These are phyloP conservation scores for Neonectria ditissima DNA, from an alignment of 2,329 filamentous ascomycete genomes.

Conservation along the genomic window DNA sequence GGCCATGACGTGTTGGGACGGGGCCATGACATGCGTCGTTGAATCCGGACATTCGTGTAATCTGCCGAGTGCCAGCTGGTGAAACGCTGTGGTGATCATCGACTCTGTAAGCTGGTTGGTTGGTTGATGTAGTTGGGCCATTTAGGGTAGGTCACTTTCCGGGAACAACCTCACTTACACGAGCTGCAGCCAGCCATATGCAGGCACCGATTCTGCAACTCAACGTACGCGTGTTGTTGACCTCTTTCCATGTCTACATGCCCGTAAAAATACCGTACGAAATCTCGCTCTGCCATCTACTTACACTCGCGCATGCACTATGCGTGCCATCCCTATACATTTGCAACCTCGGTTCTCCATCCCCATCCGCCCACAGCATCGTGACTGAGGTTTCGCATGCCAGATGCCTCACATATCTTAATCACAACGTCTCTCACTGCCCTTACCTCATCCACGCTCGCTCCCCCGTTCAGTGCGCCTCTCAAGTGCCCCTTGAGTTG, in stretches of 20 bases:
- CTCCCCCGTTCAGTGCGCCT: slow-evolving; percentile 43
- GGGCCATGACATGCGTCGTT: slow-evolving; percentile 8
- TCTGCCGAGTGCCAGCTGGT: not conserved
- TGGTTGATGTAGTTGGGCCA: not conserved
- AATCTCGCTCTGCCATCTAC: not conserved
- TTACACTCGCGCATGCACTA: not conserved
- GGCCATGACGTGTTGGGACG: slow-evolving; percentile 7
- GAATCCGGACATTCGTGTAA: not conserved
- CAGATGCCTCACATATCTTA: slow-evolving; percentile 43
- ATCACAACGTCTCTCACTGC: slow-evolving; percentile 43
- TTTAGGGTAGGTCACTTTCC: slow-evolving; percentile 2
- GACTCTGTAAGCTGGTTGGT: not conserved
- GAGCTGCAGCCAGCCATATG: too few relatives aligned
- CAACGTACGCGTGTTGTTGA: too few relatives aligned
- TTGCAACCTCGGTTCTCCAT: slow-evolving; percentile 44
- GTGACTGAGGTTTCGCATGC: slow-evolving; percentile 37
- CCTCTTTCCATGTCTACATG: not conserved
- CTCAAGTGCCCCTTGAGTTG: slow-evolving; percentile 44
- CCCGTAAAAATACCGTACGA: too few relatives aligned
- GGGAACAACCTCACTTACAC: not conserved
- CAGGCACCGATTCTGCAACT: not conserved
- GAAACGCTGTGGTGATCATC: not conserved
- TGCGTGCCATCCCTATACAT: slow-evolving; percentile 26
- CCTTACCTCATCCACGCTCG: slow-evolving; percentile 42
- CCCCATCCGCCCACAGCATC: slow-evolving; percentile 41